Evolutionary conservation across 179 eudicot genomes (phyloP), one percentile per base, ranked within the genome.

Genomic region (Beta corolliflora): DNA sequence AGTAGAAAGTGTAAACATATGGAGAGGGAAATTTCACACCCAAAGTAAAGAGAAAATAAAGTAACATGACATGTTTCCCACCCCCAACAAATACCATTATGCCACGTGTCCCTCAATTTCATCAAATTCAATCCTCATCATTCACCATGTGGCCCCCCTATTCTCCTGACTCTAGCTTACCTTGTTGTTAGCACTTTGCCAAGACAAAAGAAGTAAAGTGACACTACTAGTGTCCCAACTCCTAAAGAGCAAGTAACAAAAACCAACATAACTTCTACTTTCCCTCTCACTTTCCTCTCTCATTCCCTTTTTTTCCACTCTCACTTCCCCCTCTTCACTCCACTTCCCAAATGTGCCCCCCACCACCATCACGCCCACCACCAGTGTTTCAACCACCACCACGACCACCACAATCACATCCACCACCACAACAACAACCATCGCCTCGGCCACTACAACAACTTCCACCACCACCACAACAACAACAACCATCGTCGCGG

Each of bases 181-280:
- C 80, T 67, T 76, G 80, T 76, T 81, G 83, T 81, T 81, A 45
- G 68, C 71, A 81, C 76, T 69, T 54, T 21, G 6, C 73, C 12
- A 9, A 11, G 44, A 29, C 15, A 13, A 6, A 5, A 25, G 29
- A 36, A 36, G 3, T 36, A 36, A 36, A 36, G 41, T 36, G 41
- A 36, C 41, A 36, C 41, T 1, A 36, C 41, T 36, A 36, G 41
- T 36, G 41, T 36, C 41, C 41, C 3, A 36, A 36, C 0, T 61
- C 12, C 67, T 44, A 48, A 36, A 31, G n/a, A 67, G 3, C 25
- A 41, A 25, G 10, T 23, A 9, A 16, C 54, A 12, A 61, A 21
- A 7, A 2, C 71, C 46, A 21, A 45, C 16, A 7, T 14, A 46
- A 14, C 56, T 77, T 56, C 13, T 36, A 36, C 41, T 36, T 36